These are phyloP conservation scores for Leavenworthia alabamica DNA, from an alignment of 345 rosid genomes.

Conservation along the genomic window DNA sequence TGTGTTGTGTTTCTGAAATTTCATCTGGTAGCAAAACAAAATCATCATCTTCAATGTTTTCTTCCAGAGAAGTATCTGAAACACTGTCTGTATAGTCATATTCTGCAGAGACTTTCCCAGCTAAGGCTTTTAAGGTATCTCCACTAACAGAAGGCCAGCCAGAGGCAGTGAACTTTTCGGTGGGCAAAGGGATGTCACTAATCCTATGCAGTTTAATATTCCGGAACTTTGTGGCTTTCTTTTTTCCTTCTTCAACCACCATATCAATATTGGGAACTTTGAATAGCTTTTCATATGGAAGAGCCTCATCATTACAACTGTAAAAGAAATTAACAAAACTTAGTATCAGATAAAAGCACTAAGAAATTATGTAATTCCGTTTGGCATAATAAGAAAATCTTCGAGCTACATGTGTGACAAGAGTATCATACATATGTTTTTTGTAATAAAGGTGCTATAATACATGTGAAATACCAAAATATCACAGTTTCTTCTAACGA, in stretches of 20 bases:
- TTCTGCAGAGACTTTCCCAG: constrained; percentile 71
- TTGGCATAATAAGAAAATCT: not conserved
- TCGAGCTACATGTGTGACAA: not conserved
- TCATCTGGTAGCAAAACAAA: constrained; percentile 21
- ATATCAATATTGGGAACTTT: constrained; percentile 71
- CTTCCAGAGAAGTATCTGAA: constrained; percentile 35
- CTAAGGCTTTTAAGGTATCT: constrained; percentile 65
- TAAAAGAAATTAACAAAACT: constrained; percentile 22
- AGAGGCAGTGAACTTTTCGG: constrained; percentile 62
- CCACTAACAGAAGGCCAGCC: constrained; percentile 94
- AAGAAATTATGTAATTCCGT: not conserved
- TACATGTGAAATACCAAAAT: not conserved
- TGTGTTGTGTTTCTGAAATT: constrained; percentile 14
- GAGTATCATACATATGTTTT: not conserved
- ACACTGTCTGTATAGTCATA: constrained; percentile 40
- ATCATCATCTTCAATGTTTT: constrained; percentile 21
- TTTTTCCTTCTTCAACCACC: constrained; percentile 85
- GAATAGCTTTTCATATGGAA: constrained; percentile 45
- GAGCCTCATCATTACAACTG: constrained; percentile 45
- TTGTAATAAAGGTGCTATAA: not conserved
- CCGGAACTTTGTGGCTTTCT: constrained; percentile 57
- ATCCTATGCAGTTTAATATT: constrained; percentile 52
- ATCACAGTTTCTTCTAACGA: not conserved
- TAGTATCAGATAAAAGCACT: not conserved
- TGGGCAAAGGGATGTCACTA: constrained; percentile 41